Base-by-base conservation (phyloP, 768 basidiomycete genomes). In the Ephemerocybe angulata region DNA sequence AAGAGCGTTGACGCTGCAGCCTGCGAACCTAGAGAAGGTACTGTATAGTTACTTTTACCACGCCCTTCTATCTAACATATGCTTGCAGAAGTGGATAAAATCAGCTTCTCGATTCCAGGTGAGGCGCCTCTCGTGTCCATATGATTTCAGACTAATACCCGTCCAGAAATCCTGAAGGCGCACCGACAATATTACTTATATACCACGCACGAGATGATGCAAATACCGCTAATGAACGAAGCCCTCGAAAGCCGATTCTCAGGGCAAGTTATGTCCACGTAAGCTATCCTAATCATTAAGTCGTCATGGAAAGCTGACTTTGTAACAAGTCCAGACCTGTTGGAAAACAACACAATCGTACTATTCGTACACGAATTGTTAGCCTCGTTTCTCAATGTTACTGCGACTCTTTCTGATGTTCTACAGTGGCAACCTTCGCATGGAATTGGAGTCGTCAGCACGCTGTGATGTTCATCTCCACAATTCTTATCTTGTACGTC, bases 341-440 rank as follows among this genome's bases (percentile, higher is more conserved):
- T 90, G 63, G 79, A 86, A 25, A 86, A 88, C 52, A 72, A 83
- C 28, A 91, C 88, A 0, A 64, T 98, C 24, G 82, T 98, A 27
- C 71, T 98, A 38, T 91, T 98, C 63, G 84, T 90, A 4, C 97
- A 99, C 71, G 95, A 98, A 74, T 93, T 98, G 96, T 96, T 67
- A 67, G 91, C 71, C 29, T 31, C 50, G 38, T 56, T 12, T 37
- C 49, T 43, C 17, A 38, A 27, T 12, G 19, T 22, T 41, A 13
- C 7, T 41, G 46, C 28, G 55, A 51, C 33, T 21, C 54, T 56
- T 11, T 17, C 15, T 35, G 28, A 38, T n/a, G 42, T 28, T 25
- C 19, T 3, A n/a, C n/a, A 97, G 95, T 63, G 96, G 96, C 27
- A 94, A 95, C 63, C 73, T 98, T 50, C 84, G 90, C 17, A 81